Evolutionary conservation across 163 green algal species (phyloP).

Genomic region (Prototheca stagnorum): DNA sequence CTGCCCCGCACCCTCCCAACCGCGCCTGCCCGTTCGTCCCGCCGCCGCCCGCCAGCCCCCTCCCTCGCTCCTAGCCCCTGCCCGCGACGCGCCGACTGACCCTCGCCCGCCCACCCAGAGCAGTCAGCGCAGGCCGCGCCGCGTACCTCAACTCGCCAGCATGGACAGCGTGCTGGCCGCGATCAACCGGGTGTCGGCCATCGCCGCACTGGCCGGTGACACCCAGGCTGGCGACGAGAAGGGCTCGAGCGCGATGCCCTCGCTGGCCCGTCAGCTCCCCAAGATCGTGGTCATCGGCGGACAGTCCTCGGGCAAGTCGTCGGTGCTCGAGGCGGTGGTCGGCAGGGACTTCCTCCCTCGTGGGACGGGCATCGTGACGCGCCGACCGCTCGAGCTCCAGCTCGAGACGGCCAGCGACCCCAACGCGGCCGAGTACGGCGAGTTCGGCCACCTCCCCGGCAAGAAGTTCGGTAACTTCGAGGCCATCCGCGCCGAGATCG

Average conservation of each 20-base stretch:
- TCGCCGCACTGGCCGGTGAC: constrained; percentile 24
- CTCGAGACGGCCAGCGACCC: constrained; percentile 56
- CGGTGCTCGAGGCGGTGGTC: constrained; percentile 84
- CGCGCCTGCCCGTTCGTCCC: too few relatives aligned
- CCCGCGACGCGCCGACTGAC: not conserved
- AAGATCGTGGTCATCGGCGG: constrained; percentile 86
- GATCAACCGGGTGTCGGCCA: constrained; percentile 24
- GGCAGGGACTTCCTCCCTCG: constrained; percentile 81
- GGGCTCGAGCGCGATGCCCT: too few relatives aligned
- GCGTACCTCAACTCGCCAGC: not conserved
- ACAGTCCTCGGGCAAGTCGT: constrained; percentile 85
- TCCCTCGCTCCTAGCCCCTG: too few relatives aligned
- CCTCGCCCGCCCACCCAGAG: not conserved
- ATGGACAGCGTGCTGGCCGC: constrained; percentile 23
- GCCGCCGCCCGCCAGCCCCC: too few relatives aligned
- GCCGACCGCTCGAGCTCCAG: constrained; percentile 70
- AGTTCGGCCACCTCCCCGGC: constrained; percentile 67
- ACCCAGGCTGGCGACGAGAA: constrained; percentile 18
- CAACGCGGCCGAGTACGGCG: constrained; percentile 60
- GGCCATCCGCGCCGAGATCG: constrained; percentile 73
- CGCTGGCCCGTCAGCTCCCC: constrained; percentile 65
- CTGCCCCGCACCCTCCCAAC: too few relatives aligned
- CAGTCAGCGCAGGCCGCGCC: not conserved
- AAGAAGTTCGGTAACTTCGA: constrained; percentile 74
- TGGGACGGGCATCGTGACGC: constrained; percentile 82